These are phyloP conservation scores for Cordyceps javanica DNA, from an alignment of 2,329 filamentous ascomycete species.

Conservation along the genomic window DNA sequence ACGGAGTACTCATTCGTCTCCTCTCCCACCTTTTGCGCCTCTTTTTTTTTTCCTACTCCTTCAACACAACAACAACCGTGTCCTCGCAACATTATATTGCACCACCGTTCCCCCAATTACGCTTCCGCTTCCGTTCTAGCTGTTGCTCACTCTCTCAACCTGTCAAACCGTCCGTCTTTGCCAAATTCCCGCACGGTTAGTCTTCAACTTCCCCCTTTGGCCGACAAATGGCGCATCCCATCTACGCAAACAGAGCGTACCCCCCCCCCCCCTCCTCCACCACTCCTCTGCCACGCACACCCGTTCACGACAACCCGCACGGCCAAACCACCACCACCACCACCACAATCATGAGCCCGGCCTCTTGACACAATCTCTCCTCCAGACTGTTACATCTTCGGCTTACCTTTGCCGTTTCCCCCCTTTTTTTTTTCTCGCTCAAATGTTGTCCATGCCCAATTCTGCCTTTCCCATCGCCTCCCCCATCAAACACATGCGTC, in stretches of 20 bases:
- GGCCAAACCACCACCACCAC: not conserved
- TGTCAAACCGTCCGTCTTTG: not conserved
- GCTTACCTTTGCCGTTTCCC: not conserved
- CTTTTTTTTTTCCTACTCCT: not conserved
- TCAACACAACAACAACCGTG: conserved; percentile 6
- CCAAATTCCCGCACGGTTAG: conserved; percentile 12
- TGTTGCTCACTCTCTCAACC: not conserved
- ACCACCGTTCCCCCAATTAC: not conserved
- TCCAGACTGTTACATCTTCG: not conserved
- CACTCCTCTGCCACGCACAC: not conserved
- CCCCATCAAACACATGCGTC: conserved; percentile 1
- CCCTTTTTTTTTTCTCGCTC: not conserved
- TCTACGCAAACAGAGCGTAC: not conserved
- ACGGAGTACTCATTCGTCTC: not conserved
- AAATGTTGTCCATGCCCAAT: not conserved
- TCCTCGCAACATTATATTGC: conserved; percentile 6
- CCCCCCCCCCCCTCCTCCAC: not conserved
- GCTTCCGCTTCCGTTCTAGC: not conserved
- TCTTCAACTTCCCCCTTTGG: not conserved
- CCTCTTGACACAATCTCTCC: not conserved
- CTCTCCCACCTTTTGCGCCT: not conserved
- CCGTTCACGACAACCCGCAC: not conserved
- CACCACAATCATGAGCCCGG: not conserved
- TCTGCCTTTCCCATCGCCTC: not conserved
- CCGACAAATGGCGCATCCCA: conserved; percentile 12